Evolutionary conservation across 225 moss, liverwort and hornwort genomes (phyloP).

Genomic region (Climacium dendroides): DNA sequence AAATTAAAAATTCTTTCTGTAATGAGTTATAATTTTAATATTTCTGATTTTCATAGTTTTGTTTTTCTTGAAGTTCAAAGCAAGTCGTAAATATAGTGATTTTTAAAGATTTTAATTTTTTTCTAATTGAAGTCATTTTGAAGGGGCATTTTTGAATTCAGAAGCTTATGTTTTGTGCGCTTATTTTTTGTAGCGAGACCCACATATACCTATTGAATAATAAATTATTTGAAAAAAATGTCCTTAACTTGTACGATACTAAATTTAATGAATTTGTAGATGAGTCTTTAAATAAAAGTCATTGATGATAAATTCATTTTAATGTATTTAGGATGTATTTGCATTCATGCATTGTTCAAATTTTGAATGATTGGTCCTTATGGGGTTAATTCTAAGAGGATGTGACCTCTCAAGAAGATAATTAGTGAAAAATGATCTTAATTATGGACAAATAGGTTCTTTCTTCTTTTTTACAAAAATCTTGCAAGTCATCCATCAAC

Average conservation of each 20-base stretch:
- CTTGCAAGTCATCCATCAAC: background rate
- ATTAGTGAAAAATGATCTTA: background rate
- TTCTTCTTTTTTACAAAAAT: background rate
- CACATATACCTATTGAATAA: background rate
- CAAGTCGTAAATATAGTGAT: accelerated
- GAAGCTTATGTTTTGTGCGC: too few relatives aligned
- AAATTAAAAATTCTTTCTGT: background rate
- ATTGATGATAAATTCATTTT: background rate
- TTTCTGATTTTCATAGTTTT: too few relatives aligned
- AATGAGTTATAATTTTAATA: background rate
- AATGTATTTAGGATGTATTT: background rate
- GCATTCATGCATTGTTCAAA: background rate
- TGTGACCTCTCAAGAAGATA: accelerated
- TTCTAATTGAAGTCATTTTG: background rate
- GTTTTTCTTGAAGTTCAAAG: too few relatives aligned
- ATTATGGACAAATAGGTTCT: accelerated
- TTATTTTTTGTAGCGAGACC: accelerated
- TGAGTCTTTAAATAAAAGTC: accelerated
- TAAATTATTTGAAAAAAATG: background rate
- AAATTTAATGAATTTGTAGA: too few relatives aligned
- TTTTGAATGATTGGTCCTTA: background rate
- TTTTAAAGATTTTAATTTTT: background rate
- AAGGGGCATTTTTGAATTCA: too few relatives aligned
- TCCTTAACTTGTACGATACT: accelerated
- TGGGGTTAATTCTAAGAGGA: accelerated